phyloP scores from a whole-genome alignment of 2,329 filamentous ascomycete genomes.

The Stylonectria norvegica region DNA sequence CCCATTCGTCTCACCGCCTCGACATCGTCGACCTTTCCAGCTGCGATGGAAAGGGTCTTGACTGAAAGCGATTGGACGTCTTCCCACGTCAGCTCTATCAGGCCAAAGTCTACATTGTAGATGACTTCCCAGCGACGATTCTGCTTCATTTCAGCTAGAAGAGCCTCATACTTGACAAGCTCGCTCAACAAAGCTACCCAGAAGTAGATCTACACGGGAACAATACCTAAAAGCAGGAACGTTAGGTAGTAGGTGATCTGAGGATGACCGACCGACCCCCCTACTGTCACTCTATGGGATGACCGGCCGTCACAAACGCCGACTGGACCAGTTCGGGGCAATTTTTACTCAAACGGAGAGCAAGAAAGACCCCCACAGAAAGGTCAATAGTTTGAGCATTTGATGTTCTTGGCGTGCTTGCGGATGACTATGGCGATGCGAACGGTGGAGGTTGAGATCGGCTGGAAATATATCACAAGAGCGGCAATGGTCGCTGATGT shows the following conservation, averaged over 20 bases:
- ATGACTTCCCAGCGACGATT: conserved; percentile 30
- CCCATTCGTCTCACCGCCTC: conserved; percentile 29
- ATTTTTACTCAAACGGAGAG: conserved; percentile 29
- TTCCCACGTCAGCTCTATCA: conserved; percentile 22
- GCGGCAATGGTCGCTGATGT: conserved; percentile 38
- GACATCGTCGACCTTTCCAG: conserved; percentile 32
- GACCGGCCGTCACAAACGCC: conserved; percentile 34
- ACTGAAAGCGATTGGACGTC: conserved; percentile 25
- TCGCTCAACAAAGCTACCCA: conserved; percentile 26
- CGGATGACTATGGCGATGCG: conserved; percentile 36
- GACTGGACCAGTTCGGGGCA: conserved; percentile 35
- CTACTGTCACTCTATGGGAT: conserved; percentile 27
- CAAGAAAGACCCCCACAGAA: conserved; percentile 39
- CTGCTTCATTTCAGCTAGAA: conserved; percentile 32
- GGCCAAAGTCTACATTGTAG: conserved; percentile 22
- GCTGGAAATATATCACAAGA: conserved; percentile 32
- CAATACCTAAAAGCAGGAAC: conserved; percentile 22
- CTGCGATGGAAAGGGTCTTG: conserved; percentile 29
- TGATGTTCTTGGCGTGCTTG: conserved; percentile 32
- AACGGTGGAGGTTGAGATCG: conserved; percentile 30
- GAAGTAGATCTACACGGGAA: conserved; percentile 28
- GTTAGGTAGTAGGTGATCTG: conserved; percentile 27
- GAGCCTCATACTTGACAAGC: conserved; percentile 24
- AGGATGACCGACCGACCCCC: conserved; percentile 24
- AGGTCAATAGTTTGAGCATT: conserved; percentile 40